These are phyloP conservation scores for Rhododendron simsii DNA, from an alignment of 148 eudicot genomes.

Conservation along the genomic window DNA sequence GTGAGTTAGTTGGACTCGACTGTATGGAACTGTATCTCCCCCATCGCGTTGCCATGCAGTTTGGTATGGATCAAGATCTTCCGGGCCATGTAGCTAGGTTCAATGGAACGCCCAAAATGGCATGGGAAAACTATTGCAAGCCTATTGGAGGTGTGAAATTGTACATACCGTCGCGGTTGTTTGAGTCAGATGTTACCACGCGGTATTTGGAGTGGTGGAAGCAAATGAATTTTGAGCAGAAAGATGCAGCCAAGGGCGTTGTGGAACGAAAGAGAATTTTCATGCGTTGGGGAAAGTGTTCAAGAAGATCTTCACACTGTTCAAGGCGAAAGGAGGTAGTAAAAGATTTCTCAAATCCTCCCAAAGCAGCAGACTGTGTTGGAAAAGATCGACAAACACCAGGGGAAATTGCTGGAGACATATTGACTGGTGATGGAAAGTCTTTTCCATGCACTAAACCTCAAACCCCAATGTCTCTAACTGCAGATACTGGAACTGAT, in stretches of 20 bases:
- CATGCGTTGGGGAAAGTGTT: background rate
- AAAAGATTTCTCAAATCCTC: constrained; percentile 5
- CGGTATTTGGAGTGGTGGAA: constrained; percentile 16
- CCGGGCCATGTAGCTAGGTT: constrained; percentile 9
- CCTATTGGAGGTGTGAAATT: constrained; percentile 6
- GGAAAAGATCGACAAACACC: background rate
- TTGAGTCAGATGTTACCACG: constrained; percentile 13
- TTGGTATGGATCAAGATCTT: constrained; percentile 52
- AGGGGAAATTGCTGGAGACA: background rate
- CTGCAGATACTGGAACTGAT: background rate
- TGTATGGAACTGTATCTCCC: constrained; percentile 42
- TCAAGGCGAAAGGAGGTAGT: background rate
- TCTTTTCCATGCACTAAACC: background rate
- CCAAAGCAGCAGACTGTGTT: constrained; percentile 2
- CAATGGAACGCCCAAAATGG: background rate
- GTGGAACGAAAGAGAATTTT: background rate
- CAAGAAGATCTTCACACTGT: background rate
- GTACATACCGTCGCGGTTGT: constrained; percentile 12
- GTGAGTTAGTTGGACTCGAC: constrained; percentile 41
- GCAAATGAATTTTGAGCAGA: background rate
- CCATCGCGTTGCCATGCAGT: constrained; percentile 48
- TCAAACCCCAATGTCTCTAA: background rate
- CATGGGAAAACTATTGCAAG: constrained; percentile 16
- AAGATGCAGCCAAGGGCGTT: background rate
- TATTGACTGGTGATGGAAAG: background rate